These are phyloP conservation scores for Apostasia ramifera DNA, from an alignment of 106 monocot genomes.

Conservation along the genomic window DNA sequence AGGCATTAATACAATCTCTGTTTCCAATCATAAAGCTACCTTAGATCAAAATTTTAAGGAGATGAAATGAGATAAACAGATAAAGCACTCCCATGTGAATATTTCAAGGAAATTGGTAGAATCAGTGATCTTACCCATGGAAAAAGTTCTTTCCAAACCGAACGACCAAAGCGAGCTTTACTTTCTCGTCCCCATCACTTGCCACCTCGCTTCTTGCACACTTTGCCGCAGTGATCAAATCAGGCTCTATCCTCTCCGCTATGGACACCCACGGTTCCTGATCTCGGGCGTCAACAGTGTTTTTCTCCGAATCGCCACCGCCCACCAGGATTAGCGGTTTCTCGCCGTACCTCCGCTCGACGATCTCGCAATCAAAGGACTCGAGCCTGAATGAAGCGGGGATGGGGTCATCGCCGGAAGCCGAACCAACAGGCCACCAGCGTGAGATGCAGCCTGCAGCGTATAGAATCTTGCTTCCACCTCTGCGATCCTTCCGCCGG, in stretches of 20 bases:
- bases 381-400: conserved; percentile 12
- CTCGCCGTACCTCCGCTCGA: conserved; percentile 26
- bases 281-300: neutral
- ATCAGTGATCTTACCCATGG: conserved; percentile 13
- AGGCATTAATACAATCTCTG: too few species aligned
- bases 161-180: conserved; percentile 24
- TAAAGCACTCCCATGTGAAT: neutral
- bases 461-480: conserved; percentile 18
- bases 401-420: neutral
- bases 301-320: neutral
- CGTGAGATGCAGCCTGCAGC: conserved; percentile 19
- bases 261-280: conserved; percentile 15
- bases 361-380: conserved; percentile 24
- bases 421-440: conserved; percentile 11
- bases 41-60: neutral
- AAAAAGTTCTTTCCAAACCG: conserved; percentile 38
- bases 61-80: too few species aligned
- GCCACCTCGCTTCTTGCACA: conserved; percentile 10
- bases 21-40: neutral
- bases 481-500: neutral
- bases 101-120: conserved; percentile 1
- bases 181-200: conserved; percentile 1
- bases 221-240: conserved; percentile 7
- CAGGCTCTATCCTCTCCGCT: conserved; percentile 18
- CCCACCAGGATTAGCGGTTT: conserved; percentile 27